A percentile compares a stretch with the other conserved stretches of the same genome.
These are phyloP conservation scores for Trichaptum fuscoviolaceum DNA, from an alignment of 768 basidiomycete species.

Conservation along the genomic window DNA sequence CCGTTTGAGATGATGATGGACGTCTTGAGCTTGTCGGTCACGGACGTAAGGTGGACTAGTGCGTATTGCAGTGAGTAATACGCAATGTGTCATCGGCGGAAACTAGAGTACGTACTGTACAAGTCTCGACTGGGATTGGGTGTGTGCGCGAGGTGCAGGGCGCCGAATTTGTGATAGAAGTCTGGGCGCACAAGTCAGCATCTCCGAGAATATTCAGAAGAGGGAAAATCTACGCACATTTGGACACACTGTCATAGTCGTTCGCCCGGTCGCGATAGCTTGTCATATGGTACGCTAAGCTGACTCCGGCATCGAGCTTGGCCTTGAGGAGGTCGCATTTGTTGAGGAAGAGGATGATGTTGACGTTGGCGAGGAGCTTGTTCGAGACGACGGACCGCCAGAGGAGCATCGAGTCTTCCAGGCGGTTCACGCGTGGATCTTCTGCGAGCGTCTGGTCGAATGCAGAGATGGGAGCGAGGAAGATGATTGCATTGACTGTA, in stretches of 20 bases:
- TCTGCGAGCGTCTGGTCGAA: constrained; percentile 82
- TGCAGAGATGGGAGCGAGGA: constrained; percentile 81
- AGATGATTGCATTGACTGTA: constrained; percentile 81
- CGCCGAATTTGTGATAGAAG: constrained; percentile 68
- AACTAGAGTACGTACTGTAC: constrained; percentile 45
- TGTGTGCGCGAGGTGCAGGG: constrained; percentile 60
- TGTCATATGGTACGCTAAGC: constrained; percentile 61
- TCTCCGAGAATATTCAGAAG: neutral
- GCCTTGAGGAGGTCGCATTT: constrained; percentile 77
- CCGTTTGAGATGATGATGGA: constrained; percentile 69
- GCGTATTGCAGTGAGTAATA: neutral
- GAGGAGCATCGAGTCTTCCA: constrained; percentile 73
- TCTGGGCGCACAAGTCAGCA: constrained; percentile 35
- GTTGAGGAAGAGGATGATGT: constrained; percentile 77
- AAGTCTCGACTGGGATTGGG: constrained; percentile 70
- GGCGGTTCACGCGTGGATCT: constrained; percentile 69
- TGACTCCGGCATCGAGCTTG: constrained; percentile 74
- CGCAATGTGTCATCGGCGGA: neutral
- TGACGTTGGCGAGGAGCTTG: constrained; percentile 66
- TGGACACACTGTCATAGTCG: constrained; percentile 70
- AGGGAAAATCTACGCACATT: constrained; percentile 44
- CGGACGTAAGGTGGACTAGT: constrained; percentile 72
- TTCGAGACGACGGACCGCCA: constrained; percentile 74
- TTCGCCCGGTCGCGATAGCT: constrained; percentile 73
- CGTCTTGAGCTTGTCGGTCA: constrained; percentile 75